Base-by-base conservation (phyloP, 345 rosid species). In the Acer campestre region DNA sequence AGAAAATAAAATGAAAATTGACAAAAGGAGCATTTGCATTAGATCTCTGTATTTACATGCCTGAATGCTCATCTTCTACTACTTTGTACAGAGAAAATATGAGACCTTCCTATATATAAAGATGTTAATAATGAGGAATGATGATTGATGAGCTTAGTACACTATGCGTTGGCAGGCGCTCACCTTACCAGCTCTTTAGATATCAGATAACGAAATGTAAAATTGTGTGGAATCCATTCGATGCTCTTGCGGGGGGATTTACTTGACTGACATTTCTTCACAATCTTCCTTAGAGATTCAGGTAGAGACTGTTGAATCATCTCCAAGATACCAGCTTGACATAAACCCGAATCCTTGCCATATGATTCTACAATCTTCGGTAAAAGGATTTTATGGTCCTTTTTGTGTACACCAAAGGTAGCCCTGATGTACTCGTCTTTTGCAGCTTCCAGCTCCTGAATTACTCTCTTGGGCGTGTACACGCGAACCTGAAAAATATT, bases 171-270 rank as follows among this genome's bases (percentile, higher is more conserved):
- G 75, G 6, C 44, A 38, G 40, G 40, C 61, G 55, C 51, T 89
- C 86, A 93, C 80, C 84, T 89, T 38, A 86, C 88, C 79, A 93
- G 82, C 79, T 92, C 97, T 84, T 88, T 94, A n/a, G 92, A 81
- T 73, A 96, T 88, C 77, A 96, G 86, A 88, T 94, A 96, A 67
- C 99, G 88, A 65, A 94, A 94, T 77, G 86, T 82, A 78, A 94
- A 94, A 82, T 88, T 92, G 85, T 92, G 93, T 25, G 98, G 97
- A 74, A 89, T 86, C 99, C 99, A 96, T 68, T 88, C 91, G n/a
- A 96, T 91, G 82, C 29, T 75, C 87, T 92, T 94, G 38, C 89
- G 88, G 20, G 92, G 88, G 18, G 92, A 67, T 85, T 91, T 96
- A 70, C 88, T 88, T 70, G 67, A 73, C 44, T 80, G 91, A 67